Percentiles rank a stretch among this genome's conserved stretches.
phyloP scores from a whole-genome alignment of 1,139 yeast species.

The Diutina mesorugosa region DNA sequence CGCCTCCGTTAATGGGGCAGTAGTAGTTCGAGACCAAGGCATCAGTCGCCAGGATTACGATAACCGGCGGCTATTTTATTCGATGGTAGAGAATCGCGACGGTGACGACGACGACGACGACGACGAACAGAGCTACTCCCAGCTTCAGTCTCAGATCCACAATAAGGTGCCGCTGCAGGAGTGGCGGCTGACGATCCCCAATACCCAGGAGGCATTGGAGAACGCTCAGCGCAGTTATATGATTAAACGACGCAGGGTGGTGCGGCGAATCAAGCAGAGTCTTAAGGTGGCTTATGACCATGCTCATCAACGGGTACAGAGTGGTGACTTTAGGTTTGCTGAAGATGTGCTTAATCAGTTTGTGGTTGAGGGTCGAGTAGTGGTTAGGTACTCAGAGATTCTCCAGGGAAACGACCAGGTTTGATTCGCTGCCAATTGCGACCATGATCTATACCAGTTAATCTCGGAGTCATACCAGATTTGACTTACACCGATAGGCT shows the following conservation, averaged over 20 bases:
- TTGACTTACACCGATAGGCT: too few relatives aligned
- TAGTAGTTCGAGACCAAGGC: neutral
- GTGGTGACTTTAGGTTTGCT: neutral
- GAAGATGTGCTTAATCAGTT: neutral
- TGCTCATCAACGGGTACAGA: neutral
- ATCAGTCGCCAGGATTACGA: neutral
- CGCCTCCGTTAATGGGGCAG: neutral
- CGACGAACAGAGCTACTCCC: neutral
- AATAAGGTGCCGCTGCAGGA: neutral
- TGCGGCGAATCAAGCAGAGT: neutral
- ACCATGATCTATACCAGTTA: too few relatives aligned
- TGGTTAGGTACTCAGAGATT: neutral
- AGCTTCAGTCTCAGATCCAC: neutral
- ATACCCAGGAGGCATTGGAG: neutral
- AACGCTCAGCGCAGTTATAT: neutral
- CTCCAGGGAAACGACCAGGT: neutral
- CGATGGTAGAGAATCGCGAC: neutral
- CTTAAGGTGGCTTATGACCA: neutral
- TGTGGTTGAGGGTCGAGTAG: neutral
- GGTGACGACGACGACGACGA: neutral
- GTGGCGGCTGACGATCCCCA: neutral
- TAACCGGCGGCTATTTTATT: neutral
- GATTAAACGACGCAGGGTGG: neutral
- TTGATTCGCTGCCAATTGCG: too few relatives aligned
- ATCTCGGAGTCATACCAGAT: too few relatives aligned